phyloP scores from a whole-genome alignment of 179 eudicot species.

The Kewa caespitosa region DNA sequence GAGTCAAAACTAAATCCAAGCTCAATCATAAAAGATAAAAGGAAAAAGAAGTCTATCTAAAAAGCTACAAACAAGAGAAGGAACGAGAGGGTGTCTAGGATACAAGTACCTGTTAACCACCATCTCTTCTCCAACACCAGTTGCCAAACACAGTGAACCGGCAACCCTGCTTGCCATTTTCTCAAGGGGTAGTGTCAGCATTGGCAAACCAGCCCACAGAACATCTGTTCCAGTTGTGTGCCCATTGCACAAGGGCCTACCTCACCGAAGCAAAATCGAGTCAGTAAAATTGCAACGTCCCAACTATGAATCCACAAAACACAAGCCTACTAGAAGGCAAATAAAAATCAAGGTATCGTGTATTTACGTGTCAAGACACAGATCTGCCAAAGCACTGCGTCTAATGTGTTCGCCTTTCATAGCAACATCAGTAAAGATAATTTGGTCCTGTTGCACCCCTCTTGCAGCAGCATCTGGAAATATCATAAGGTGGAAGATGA shows the following conservation, averaged over 20 bases:
- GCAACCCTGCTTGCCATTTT: slow-evolving; percentile 99
- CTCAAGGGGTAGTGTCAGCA: slow-evolving; percentile 92
- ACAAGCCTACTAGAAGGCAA: not conserved
- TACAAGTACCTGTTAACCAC: slow-evolving; percentile 64
- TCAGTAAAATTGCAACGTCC: not conserved
- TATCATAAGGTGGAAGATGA: not conserved
- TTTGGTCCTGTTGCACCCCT: slow-evolving; percentile 93
- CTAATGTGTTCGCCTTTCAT: slow-evolving; percentile 92
- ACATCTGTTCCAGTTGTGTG: slow-evolving; percentile 98
- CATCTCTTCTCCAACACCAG: slow-evolving; percentile 96
- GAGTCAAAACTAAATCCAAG: too few relatives aligned
- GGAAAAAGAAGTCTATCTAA: not conserved
- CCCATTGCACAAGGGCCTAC: slow-evolving; percentile 94
- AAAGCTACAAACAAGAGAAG: not conserved
- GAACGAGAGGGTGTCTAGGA: not conserved
- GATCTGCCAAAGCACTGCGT: slow-evolving; percentile 92
- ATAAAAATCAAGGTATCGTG: not conserved
- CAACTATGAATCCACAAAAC: not conserved
- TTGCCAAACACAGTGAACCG: slow-evolving; percentile 93
- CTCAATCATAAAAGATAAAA: too few relatives aligned
- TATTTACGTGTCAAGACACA: slow-evolving; percentile 88
- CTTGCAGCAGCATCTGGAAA: slow-evolving; percentile 85
- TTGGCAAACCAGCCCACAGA: slow-evolving; percentile 98
- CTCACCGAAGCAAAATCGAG: slow-evolving; percentile 14
- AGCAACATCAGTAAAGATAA: slow-evolving; percentile 96